Evolutionary conservation across 495 filamentous ascomycete species (phyloP).

Genomic region (Penicillium atrosanguineum): DNA sequence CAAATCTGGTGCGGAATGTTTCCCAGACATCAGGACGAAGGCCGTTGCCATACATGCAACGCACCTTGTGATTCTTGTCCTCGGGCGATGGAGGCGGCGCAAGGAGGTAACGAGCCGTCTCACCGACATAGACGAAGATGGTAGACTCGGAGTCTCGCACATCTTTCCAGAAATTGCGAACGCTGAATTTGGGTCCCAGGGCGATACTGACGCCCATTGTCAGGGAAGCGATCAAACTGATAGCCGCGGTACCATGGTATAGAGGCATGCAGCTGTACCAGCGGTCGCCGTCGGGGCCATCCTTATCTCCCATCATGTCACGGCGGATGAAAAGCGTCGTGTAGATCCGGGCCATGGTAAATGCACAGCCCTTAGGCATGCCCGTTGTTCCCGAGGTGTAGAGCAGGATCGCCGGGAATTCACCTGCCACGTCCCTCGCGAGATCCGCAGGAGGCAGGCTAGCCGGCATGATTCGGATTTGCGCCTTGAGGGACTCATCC

Average conservation of each 20-base stretch:
- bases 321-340: slow-evolving; percentile 25
- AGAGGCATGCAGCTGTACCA: slow-evolving; percentile 81
- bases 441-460: slow-evolving; percentile 38
- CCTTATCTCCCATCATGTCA: slow-evolving; percentile 21
- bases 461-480: slow-evolving; percentile 48
- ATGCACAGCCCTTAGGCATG: slow-evolving; percentile 58
- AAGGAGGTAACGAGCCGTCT: slow-evolving; percentile 74
- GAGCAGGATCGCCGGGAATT: slow-evolving; percentile 58
- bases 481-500: slow-evolving; percentile 40
- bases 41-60: slow-evolving; percentile 73
- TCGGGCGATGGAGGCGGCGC: slow-evolving; percentile 60
- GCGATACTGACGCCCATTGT: slow-evolving; percentile 60
- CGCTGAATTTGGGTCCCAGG: slow-evolving; percentile 68
- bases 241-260: slow-evolving; percentile 73
- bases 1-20: slow-evolving; percentile 63
- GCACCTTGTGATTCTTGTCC: slow-evolving; percentile 65
- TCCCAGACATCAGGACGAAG: slow-evolving; percentile 76
- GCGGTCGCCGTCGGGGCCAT: slow-evolving; percentile 51
- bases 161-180: slow-evolving; percentile 71
- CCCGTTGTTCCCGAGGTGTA: slow-evolving; percentile 74
- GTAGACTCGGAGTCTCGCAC: slow-evolving; percentile 66
- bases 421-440: slow-evolving; percentile 40
- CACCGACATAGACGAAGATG: slow-evolving; percentile 78
- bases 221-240: slow-evolving; percentile 53
- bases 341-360: slow-evolving; percentile 46